Percentiles rank a stretch among this genome's conserved stretches.
These are phyloP conservation scores for Hypoxylon sp. DNA, from an alignment of 2,329 filamentous ascomycete genomes.

Conservation along the genomic window DNA sequence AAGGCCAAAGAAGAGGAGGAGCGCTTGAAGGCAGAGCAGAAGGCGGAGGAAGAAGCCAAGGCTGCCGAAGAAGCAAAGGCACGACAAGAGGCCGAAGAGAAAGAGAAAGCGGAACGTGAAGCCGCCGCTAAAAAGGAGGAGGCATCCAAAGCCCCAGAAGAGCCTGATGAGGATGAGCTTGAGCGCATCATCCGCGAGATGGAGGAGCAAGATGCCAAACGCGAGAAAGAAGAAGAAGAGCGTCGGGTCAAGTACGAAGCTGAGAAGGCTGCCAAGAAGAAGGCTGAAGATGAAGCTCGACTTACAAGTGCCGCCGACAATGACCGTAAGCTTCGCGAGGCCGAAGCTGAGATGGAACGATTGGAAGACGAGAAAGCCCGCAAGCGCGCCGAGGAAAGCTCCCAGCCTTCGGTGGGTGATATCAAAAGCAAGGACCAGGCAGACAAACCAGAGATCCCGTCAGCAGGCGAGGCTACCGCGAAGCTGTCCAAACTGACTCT, in stretches of 20 bases:
- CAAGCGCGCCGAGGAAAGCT: slow-evolving; percentile 59
- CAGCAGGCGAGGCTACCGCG: slow-evolving; percentile 52
- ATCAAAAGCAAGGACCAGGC: slow-evolving; percentile 52
- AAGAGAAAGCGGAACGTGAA: slow-evolving; percentile 41
- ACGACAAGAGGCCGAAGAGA: slow-evolving; percentile 43
- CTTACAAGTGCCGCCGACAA: slow-evolving; percentile 62
- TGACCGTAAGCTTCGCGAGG: slow-evolving; percentile 73
- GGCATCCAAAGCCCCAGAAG: slow-evolving; percentile 48
- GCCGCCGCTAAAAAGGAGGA: slow-evolving; percentile 46
- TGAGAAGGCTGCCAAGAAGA: slow-evolving; percentile 57
- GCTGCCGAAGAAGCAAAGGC: slow-evolving; percentile 48
- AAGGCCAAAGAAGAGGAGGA: slow-evolving; percentile 42
- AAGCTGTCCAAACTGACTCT: slow-evolving; percentile 64
- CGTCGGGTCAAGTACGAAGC: slow-evolving; percentile 51
- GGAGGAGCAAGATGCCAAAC: slow-evolving; percentile 63
- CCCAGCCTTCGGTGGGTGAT: slow-evolving; percentile 61
- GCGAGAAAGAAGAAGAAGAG: slow-evolving; percentile 59
- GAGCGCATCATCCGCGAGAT: slow-evolving; percentile 70
- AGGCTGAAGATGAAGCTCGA: slow-evolving; percentile 53
- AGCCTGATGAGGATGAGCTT: slow-evolving; percentile 63
- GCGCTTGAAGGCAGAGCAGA: slow-evolving; percentile 41
- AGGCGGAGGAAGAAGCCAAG: slow-evolving; percentile 42
- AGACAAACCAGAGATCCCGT: slow-evolving; percentile 53
- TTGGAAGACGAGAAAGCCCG: slow-evolving; percentile 75
- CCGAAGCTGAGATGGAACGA: slow-evolving; percentile 76